Evolutionary conservation across 768 basidiomycete genomes (phyloP), one percentile per base, ranked within the genome.

Genomic region (Rossbeevera mucosa): DNA sequence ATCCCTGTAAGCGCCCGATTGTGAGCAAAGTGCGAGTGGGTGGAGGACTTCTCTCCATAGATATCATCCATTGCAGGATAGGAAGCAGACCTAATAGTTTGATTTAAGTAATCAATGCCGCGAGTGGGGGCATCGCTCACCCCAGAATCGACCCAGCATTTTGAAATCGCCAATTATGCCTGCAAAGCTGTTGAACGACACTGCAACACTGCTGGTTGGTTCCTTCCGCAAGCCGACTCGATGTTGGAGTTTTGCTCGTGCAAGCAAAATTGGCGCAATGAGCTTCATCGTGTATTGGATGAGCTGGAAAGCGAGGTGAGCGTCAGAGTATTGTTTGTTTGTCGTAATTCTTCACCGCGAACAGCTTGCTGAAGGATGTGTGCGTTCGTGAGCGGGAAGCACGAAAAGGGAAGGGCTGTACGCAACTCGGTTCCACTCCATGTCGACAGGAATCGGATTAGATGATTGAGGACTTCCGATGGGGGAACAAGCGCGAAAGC

Each of bases 361-460:
- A 88, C 28, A 89, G 64, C 66, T 91, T 91, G 70, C 88, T 91
- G 63, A 41, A 47, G 30, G 16, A 45, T 29, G 13, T 22, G 29
- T 18, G 16, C 36, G 49, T 44, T 45, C 29, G 51, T 59, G 47
- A 59, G 66, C 47, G 36, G 24, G 36, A 20, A 42, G 43, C 33
- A 42, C 40, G 33, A 42, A 53, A 25, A 31, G 21, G 61, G 54
- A 44, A 57, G 24, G 54, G 31, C 29, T 26, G 56, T 56, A 82
- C 82, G 67, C 74, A 66, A 91, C 90, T 93, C 91, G 80, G 81
- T 89, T 24, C 90, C 90, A 65, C 82, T 85, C 87, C 88, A 91
- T 60, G 89, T 88, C 50, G 85, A 82, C 48, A 92, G 73, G 64
- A 82, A 91, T 61, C 87, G 75, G 33, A 89, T 76, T 8, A 89